These are phyloP conservation scores for Fusarium tjaetaba DNA, from an alignment of 2,329 filamentous ascomycete genomes.

Conservation along the genomic window DNA sequence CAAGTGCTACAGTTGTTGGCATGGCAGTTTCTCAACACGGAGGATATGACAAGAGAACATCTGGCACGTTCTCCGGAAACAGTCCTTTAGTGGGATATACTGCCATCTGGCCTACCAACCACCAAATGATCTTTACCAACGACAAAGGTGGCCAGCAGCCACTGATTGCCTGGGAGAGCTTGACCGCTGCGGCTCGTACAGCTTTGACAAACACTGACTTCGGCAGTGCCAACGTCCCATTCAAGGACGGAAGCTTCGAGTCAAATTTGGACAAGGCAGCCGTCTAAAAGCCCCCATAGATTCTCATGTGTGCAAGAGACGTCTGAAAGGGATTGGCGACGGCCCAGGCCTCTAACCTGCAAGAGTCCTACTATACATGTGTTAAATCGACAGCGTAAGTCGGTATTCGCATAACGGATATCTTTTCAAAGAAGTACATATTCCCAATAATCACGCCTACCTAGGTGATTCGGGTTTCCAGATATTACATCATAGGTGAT, in stretches of 20 bases:
- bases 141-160: conserved; percentile 53
- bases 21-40: conserved; percentile 53
- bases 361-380: background rate
- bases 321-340: background rate
- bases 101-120: conserved; percentile 47
- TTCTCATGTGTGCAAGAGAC: background rate
- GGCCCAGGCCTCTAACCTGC: background rate
- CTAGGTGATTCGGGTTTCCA: background rate
- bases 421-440: background rate
- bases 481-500: conserved; percentile 2
- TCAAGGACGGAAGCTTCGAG: conserved; percentile 48
- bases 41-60: conserved; percentile 43
- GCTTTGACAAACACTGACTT: conserved; percentile 55
- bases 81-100: conserved; percentile 49
- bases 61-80: conserved; percentile 41
- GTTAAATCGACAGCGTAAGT: background rate
- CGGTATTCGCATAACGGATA: background rate
- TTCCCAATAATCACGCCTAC: background rate
- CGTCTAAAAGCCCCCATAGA: background rate
- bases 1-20: conserved; percentile 44
- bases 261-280: conserved; percentile 34
- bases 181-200: conserved; percentile 49
- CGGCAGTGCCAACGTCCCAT: conserved; percentile 55
- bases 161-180: conserved; percentile 56
- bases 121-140: conserved; percentile 50